phyloP scores from a whole-genome alignment of 2,329 filamentous ascomycete genomes.

The Didymella lethalis region DNA sequence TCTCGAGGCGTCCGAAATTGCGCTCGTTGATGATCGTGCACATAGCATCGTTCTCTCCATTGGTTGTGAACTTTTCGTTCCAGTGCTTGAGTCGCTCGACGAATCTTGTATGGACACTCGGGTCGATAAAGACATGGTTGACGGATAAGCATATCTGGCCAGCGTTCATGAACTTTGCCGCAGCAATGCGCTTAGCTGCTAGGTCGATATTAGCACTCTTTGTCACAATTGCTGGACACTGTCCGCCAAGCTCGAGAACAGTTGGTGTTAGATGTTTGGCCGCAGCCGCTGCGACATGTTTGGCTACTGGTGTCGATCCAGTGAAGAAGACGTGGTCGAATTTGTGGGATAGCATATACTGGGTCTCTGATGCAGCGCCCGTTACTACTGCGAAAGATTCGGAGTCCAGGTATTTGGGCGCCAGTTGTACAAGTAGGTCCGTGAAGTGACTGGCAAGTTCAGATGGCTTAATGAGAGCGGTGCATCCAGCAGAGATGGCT shows the following conservation, averaged over 20 bases:
- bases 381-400: slow-evolving; percentile 1
- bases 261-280: slow-evolving; percentile 3
- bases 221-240: slow-evolving; percentile 5
- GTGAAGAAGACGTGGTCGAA: slow-evolving; percentile 8
- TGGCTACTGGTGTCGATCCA: slow-evolving; percentile 4
- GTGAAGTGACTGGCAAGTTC: slow-evolving; percentile 2
- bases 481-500: slow-evolving; percentile 12
- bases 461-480: slow-evolving; percentile 7
- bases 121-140: slow-evolving; percentile 9
- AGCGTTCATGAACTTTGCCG: slow-evolving; percentile 8
- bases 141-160: slow-evolving; percentile 5
- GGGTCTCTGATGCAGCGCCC: slow-evolving; percentile 4
- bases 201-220: slow-evolving; percentile 6
- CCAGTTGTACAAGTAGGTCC: background rate
- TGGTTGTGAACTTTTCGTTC: slow-evolving; percentile 1
- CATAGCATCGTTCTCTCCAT: slow-evolving; percentile 4
- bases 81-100: slow-evolving; percentile 4
- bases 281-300: slow-evolving; percentile 3
- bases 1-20: slow-evolving; percentile 5
- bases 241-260: slow-evolving; percentile 8
- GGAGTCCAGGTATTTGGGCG: background rate
- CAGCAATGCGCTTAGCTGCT: slow-evolving; percentile 9
- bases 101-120: background rate
- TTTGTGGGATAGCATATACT: slow-evolving; percentile 7
- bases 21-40: slow-evolving; percentile 11